phyloP scores from a whole-genome alignment of 2,329 filamentous ascomycete species.

The Ceratocystis cubensis region DNA sequence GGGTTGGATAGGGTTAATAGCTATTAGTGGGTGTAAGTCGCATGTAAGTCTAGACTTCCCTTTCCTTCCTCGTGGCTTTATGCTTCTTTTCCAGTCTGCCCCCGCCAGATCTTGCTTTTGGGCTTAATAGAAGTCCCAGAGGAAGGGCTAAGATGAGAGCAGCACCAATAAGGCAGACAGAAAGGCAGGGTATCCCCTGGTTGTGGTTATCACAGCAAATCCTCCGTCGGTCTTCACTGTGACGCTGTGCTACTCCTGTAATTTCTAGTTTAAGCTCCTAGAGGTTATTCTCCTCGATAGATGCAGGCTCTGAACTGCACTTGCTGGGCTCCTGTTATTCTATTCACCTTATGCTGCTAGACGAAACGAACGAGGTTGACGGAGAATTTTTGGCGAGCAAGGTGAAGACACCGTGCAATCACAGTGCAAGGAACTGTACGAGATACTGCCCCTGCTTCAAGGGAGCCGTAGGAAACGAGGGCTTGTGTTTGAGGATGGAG shows the following conservation, averaged over 20 bases:
- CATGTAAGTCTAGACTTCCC: neutral
- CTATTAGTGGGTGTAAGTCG: neutral
- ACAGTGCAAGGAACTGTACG: neutral
- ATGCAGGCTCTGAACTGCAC: neutral
- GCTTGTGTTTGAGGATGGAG: neutral
- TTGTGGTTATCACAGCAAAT: neutral
- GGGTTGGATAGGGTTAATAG: neutral
- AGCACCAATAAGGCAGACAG: neutral
- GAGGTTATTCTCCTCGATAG: neutral
- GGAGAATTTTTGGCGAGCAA: neutral
- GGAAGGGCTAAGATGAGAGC: neutral
- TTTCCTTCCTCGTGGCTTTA: too few relatives aligned
- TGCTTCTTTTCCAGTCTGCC: too few relatives aligned
- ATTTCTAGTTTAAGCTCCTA: neutral
- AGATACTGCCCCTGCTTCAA: neutral
- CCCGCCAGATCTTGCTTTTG: too few relatives aligned
- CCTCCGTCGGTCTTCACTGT: neutral
- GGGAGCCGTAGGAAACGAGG: neutral
- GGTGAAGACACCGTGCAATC: neutral
- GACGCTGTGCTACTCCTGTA: constrained; percentile 1
- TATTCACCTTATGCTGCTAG: neutral
- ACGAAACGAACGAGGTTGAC: neutral
- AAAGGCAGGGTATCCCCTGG: too few relatives aligned
- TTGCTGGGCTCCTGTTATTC: neutral
- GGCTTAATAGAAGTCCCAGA: neutral